Evolutionary conservation across 1,284 basidiomycete genomes (phyloP).

Genomic region (Porodaedalea pini): DNA sequence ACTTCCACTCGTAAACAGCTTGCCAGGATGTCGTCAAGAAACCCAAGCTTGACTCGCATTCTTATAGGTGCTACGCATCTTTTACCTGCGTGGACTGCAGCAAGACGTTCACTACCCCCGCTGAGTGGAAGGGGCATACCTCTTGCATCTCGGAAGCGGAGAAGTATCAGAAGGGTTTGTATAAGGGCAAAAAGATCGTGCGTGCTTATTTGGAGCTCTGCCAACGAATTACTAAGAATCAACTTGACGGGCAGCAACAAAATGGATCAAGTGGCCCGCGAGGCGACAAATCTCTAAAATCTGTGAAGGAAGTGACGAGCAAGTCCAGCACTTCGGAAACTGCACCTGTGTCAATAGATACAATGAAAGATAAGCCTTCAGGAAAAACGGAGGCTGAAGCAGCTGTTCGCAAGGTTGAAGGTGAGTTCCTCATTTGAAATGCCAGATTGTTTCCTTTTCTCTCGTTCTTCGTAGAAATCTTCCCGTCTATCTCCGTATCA

Average conservation of each 20-base stretch:
- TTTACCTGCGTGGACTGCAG: conserved; percentile 90
- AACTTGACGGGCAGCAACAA: background rate
- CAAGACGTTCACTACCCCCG: conserved; percentile 69
- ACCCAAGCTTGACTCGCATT: conserved; percentile 80
- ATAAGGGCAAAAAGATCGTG: conserved; percentile 71
- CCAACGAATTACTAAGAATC: background rate
- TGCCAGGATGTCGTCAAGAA: conserved; percentile 89
- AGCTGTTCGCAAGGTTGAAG: background rate
- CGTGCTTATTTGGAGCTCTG: background rate
- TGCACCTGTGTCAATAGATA: background rate
- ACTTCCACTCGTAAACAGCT: conserved; percentile 34
- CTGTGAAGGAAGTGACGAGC: conserved; percentile 22
- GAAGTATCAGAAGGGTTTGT: conserved; percentile 85
- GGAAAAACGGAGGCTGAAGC: background rate
- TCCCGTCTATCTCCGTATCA: too few relatives aligned
- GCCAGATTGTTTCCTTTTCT: too few relatives aligned
- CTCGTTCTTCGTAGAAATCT: background rate
- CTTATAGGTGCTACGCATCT: conserved; percentile 53
- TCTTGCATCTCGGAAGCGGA: conserved; percentile 86
- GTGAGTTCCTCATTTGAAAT: background rate
- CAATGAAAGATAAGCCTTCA: background rate
- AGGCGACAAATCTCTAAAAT: background rate
- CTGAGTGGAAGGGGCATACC: conserved; percentile 80
- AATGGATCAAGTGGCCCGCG: conserved; percentile 4
- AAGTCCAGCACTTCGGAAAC: conserved; percentile 18